phyloP scores from a whole-genome alignment of 2,329 filamentous ascomycete genomes.

The Acrocalymma vagum region DNA sequence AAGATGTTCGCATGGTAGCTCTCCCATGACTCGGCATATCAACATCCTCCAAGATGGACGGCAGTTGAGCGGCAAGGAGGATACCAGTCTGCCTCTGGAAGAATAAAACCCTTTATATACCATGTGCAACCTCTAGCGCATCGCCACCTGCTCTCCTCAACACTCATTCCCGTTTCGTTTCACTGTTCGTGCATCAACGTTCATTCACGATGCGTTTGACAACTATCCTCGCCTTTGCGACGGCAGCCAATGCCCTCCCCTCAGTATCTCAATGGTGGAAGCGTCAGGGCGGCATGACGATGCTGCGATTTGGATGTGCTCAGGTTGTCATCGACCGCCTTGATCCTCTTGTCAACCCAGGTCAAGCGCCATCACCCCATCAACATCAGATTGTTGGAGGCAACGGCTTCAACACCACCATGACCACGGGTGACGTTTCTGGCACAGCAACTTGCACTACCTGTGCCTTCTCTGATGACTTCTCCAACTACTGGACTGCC shows the following conservation, averaged over 20 bases:
- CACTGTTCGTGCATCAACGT: too few species aligned
- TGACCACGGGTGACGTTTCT: conserved; percentile 45
- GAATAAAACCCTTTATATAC: too few species aligned
- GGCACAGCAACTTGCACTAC: conserved; percentile 50
- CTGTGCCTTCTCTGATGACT: conserved; percentile 51
- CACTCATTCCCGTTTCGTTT: too few species aligned
- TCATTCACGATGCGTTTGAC: conserved; percentile 34
- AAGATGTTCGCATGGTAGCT: too few species aligned
- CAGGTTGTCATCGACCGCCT: conserved; percentile 42
- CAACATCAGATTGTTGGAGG: conserved; percentile 53
- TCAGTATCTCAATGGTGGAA: conserved; percentile 5
- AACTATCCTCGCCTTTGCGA: conserved; percentile 28
- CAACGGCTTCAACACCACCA: conserved; percentile 57
- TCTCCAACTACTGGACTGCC: conserved; percentile 53
- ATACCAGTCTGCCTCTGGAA: too few species aligned
- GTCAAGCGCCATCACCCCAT: conserved; percentile 42
- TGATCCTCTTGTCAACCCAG: conserved; percentile 47
- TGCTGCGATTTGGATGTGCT: conserved; percentile 43
- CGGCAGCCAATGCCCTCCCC: conserved; percentile 27
- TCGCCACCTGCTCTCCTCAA: too few species aligned
- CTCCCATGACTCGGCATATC: too few species aligned
- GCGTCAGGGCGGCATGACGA: conserved; percentile 34
- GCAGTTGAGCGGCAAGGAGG: too few species aligned
- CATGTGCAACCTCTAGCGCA: too few species aligned
- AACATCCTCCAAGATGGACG: too few species aligned